phyloP scores from a whole-genome alignment of 192 early-diverging fungal genomes.

The Coemansia reversa region DNA sequence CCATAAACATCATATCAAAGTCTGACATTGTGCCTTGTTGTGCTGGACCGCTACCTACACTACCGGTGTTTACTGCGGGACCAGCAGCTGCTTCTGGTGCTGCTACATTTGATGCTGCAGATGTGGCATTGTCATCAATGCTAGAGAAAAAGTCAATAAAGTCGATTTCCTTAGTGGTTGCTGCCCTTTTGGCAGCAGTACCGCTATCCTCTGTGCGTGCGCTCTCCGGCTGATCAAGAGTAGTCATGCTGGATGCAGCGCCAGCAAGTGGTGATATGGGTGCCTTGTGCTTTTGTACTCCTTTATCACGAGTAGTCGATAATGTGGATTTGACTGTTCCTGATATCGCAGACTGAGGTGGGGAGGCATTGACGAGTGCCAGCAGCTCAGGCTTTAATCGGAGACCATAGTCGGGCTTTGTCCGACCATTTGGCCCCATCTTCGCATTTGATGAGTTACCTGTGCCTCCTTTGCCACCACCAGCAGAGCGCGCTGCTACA shows the following conservation, averaged over 20 bases:
- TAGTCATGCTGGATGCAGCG: slow-evolving; percentile 10
- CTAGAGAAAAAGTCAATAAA: slow-evolving; percentile 60
- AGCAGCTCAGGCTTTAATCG: slow-evolving; percentile 49
- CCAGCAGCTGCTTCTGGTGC: background rate
- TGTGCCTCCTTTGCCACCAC: background rate
- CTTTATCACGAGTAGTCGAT: background rate
- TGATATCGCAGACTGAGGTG: slow-evolving; percentile 7
- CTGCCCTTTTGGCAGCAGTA: background rate
- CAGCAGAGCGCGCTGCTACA: background rate
- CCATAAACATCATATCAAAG: slow-evolving; percentile 44
- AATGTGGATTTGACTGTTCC: background rate
- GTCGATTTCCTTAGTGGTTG: slow-evolving; percentile 27
- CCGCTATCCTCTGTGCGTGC: background rate
- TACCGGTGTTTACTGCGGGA: slow-evolving; percentile 1
- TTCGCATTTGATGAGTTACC: background rate
- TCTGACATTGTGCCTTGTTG: slow-evolving; percentile 13
- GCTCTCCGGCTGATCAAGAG: slow-evolving; percentile 13
- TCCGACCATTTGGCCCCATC: slow-evolving; percentile 16
- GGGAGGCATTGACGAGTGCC: slow-evolving; percentile 16
- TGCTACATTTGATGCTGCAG: background rate
- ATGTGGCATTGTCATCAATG: slow-evolving; percentile 41
- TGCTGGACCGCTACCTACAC: background rate
- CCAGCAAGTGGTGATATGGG: background rate
- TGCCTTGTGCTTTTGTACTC: background rate
- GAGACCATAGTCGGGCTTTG: slow-evolving; percentile 48